Percentiles rank a stretch among this genome's conserved stretches.
Conservation (phyloP, 179 eudicot species). For the Patellifolia procumbens region DNA sequence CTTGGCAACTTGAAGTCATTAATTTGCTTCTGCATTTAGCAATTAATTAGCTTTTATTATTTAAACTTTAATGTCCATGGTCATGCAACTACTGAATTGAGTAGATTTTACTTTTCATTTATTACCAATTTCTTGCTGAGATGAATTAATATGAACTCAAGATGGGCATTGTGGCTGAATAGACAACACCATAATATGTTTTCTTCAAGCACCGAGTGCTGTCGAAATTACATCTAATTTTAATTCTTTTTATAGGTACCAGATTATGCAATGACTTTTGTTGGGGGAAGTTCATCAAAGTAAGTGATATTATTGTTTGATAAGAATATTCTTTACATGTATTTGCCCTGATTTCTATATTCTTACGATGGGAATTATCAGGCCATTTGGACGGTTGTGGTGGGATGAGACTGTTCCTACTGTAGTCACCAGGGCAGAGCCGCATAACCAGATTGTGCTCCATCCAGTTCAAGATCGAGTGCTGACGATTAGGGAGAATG, state of each 20-base stretch:
- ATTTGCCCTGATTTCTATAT: background rate
- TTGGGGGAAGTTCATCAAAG: constrained; percentile 54
- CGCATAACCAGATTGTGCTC: constrained; percentile 51
- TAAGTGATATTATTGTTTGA: constrained; percentile 26
- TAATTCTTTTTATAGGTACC: constrained; percentile 41
- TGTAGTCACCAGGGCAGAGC: constrained; percentile 63
- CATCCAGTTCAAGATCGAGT: constrained; percentile 82
- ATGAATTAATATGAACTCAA: too few species aligned
- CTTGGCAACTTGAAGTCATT: too few species aligned
- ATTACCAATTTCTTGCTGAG: too few species aligned
- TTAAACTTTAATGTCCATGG: too few species aligned
- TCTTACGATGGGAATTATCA: constrained; percentile 14
- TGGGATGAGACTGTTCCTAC: constrained; percentile 60
- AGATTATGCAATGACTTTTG: constrained; percentile 56
- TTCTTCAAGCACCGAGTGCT: background rate
- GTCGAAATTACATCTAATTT: background rate
- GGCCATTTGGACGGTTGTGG: constrained; percentile 63
- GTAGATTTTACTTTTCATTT: too few species aligned
- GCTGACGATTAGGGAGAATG: constrained; percentile 78
- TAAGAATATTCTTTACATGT: background rate
- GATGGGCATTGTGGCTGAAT: background rate
- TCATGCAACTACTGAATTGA: too few species aligned
- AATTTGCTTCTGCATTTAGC: too few species aligned
- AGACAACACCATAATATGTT: background rate
- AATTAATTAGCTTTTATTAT: too few species aligned